Conservation (phyloP, 164 flowering plant genomes). For the Taxillus chinensis region DNA sequence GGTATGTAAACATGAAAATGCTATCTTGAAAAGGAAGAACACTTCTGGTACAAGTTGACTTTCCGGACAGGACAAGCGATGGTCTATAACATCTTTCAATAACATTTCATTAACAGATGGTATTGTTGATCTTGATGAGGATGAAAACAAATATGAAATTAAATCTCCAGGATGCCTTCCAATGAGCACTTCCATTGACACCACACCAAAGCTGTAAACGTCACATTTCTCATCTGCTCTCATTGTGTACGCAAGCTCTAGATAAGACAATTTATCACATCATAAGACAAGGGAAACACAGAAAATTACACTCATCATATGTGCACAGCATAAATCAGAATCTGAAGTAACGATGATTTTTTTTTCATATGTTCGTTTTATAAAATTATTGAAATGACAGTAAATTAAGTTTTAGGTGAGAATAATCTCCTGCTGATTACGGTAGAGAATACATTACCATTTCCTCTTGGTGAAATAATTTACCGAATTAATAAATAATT, state of each 20-base stretch:
- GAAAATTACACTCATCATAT: no score
- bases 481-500: no score
- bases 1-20: background rate
- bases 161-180: background rate
- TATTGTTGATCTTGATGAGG: background rate
- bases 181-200: background rate
- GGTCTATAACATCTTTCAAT: background rate
- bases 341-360: background rate
- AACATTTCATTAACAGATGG: background rate
- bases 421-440: no score
- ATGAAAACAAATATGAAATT: background rate
- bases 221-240: no score
- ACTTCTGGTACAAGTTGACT: background rate
- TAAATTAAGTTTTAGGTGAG: no score
- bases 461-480: no score
- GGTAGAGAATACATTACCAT: no score
- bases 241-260: no score
- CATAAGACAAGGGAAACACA: no score
- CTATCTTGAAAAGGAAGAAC: background rate
- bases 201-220: no score
- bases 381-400: background rate
- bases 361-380: background rate
- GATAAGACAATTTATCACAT: no score
- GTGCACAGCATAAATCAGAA: background rate
- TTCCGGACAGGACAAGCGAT: background rate